These are phyloP conservation scores for Fraxinus excelsior DNA, from an alignment of 257 asterid genomes.

Conservation along the genomic window DNA sequence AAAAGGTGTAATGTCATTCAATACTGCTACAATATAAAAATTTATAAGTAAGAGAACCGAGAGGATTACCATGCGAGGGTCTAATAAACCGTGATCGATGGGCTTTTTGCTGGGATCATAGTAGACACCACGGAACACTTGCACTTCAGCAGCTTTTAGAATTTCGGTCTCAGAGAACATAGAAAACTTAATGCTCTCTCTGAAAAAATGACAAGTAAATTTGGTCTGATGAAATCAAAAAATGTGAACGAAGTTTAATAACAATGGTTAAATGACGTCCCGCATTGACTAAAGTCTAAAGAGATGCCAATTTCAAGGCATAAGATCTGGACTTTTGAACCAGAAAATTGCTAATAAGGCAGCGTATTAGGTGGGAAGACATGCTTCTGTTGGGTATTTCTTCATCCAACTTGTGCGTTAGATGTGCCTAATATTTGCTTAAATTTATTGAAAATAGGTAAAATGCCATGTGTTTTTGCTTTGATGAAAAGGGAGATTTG, in stretches of 20 bases:
- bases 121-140: constrained; percentile 58
- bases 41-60: constrained; percentile 1
- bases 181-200: constrained; percentile 77
- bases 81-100: constrained; percentile 65
- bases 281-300: neutral
- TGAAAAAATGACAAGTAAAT: constrained; percentile 34
- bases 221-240: constrained; percentile 18
- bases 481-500: neutral
- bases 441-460: neutral
- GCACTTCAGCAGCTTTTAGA: constrained; percentile 67
- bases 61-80: constrained; percentile 71
- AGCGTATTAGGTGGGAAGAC: neutral
- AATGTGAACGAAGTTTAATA: neutral
- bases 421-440: neutral
- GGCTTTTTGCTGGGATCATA: constrained; percentile 57
- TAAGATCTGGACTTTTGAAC: neutral
- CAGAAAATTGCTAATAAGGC: neutral
- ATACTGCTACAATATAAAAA: neutral
- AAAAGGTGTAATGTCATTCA: neutral
- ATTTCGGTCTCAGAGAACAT: constrained; percentile 64
- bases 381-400: neutral
- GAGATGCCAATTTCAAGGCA: neutral
- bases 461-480: neutral
- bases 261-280: neutral
- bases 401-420: neutral